phyloP scores from a whole-genome alignment of 2,329 filamentous ascomycete genomes.

The Nigrospora osmanthi region DNA sequence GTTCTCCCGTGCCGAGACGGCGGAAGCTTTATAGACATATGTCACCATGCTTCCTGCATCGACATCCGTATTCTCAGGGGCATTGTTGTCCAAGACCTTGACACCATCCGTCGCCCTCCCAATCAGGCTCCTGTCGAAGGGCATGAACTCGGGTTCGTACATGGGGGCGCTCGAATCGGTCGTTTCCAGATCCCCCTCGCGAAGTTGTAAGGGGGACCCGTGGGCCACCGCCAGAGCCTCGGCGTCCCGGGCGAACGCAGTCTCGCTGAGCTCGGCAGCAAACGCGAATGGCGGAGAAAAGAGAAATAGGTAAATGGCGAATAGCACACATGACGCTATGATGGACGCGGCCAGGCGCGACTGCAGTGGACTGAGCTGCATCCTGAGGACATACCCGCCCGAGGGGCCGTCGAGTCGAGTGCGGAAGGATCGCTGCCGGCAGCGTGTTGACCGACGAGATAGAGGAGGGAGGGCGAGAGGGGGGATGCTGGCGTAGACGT shows the following conservation, averaged over 20 bases:
- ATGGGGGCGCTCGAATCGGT: slow-evolving; percentile 14
- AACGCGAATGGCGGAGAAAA: slow-evolving; percentile 53
- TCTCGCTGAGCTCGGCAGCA: slow-evolving; percentile 42
- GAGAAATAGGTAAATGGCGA: slow-evolving; percentile 54
- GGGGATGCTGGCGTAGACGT: too few species aligned
- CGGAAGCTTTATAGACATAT: slow-evolving; percentile 55
- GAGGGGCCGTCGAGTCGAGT: slow-evolving; percentile 17
- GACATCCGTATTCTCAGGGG: slow-evolving; percentile 50
- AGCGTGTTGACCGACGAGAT: too few species aligned
- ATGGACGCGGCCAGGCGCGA: slow-evolving; percentile 64
- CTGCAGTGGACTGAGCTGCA: slow-evolving; percentile 62
- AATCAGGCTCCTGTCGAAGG: slow-evolving; percentile 55
- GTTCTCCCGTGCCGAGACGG: slow-evolving; percentile 35
- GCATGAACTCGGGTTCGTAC: slow-evolving; percentile 55
- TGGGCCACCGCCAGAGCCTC: slow-evolving; percentile 12
- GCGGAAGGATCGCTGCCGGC: neutral
- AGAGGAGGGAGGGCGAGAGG: too few species aligned
- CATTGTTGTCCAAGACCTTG: slow-evolving; percentile 56
- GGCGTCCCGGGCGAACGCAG: slow-evolving; percentile 9
- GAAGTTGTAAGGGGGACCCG: too few species aligned
- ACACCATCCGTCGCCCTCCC: slow-evolving; percentile 49
- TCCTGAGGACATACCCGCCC: slow-evolving; percentile 34
- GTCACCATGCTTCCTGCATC: slow-evolving; percentile 52
- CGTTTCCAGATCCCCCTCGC: slow-evolving; percentile 7
- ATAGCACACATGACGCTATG: slow-evolving; percentile 49